phyloP scores from a whole-genome alignment of 2,329 filamentous ascomycete genomes.

The Pyricularia sp. region DNA sequence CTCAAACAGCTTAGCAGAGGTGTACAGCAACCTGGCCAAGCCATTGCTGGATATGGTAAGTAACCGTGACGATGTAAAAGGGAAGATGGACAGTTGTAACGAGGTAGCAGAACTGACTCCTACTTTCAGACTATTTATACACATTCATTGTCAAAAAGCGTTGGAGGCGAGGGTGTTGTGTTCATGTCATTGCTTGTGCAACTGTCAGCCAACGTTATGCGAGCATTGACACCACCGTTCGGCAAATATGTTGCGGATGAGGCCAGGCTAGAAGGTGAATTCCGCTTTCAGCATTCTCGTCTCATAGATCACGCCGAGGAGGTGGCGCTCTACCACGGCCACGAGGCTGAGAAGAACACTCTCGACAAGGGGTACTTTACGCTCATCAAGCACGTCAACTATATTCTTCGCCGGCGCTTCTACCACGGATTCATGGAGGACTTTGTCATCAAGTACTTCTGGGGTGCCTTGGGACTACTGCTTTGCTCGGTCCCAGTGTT shows the following conservation, averaged over 20 bases:
- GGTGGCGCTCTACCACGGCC: constrained; percentile 82
- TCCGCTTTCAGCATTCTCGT: constrained; percentile 87
- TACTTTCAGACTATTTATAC: constrained; percentile 68
- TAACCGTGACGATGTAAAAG: not conserved
- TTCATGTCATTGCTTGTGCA: constrained; percentile 94
- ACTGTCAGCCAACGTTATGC: constrained; percentile 85
- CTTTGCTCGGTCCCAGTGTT: constrained; percentile 95
- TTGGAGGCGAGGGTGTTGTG: constrained; percentile 92
- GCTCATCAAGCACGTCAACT: constrained; percentile 96
- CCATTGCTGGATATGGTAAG: constrained; percentile 82
- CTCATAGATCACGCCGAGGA: constrained; percentile 96
- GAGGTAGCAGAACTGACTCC: not conserved
- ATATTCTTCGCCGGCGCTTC: constrained; percentile 79
- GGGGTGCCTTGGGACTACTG: constrained; percentile 85
- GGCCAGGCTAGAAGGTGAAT: constrained; percentile 88
- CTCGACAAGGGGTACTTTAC: constrained; percentile 98
- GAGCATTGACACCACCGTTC: constrained; percentile 88
- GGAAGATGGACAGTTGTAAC: not conserved
- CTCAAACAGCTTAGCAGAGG: constrained; percentile 84
- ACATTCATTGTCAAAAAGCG: constrained; percentile 82
- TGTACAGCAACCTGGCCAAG: constrained; percentile 95
- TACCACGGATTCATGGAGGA: constrained; percentile 99
- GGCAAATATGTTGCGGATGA: constrained; percentile 97
- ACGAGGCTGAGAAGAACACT: constrained; percentile 90
- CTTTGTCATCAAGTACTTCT: constrained; percentile 99